Conservation (phyloP, 352 stramenopile species). For the Phytophthora cajani region DNA sequence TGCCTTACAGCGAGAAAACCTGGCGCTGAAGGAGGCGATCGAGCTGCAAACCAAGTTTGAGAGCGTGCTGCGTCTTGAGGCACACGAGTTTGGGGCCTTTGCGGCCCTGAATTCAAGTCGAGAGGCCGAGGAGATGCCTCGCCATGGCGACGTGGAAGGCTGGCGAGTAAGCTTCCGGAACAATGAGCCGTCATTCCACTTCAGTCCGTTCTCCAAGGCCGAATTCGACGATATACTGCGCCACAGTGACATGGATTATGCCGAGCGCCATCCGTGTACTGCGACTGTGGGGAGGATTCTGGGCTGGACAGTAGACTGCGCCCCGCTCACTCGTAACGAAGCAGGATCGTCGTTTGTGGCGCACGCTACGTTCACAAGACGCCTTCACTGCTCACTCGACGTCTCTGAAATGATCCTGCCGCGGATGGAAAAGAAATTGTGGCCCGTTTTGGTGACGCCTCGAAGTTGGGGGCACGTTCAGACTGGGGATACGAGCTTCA, state of each 20-base stretch:
- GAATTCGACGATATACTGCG: conserved; percentile 8
- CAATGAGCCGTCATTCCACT: conserved; percentile 18
- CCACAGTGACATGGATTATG: not conserved
- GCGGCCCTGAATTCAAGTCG: not conserved
- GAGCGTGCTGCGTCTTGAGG: not conserved
- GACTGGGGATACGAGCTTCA: not conserved
- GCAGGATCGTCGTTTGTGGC: conserved; percentile 2
- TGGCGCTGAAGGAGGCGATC: conserved; percentile 4
- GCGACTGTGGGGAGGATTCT: conserved; percentile 16
- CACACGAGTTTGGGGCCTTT: not conserved
- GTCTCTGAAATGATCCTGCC: not conserved
- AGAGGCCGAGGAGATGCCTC: not conserved
- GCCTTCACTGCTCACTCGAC: conserved; percentile 1
- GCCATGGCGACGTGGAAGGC: not conserved
- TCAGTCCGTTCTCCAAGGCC: conserved; percentile 13
- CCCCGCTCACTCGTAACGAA: not conserved
- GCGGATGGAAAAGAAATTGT: conserved; percentile 1
- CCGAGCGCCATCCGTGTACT: conserved; percentile 1
- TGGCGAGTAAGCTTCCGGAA: conserved; percentile 9
- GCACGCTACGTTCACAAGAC: conserved; percentile 18
- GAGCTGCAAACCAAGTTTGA: not conserved
- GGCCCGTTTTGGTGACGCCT: conserved; percentile 3
- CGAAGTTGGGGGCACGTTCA: not conserved
- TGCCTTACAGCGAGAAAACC: conserved; percentile 3
- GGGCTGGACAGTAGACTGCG: conserved; percentile 23